A percentile compares a stretch with the other conserved stretches of the same genome.
Evolutionary conservation across 495 filamentous ascomycete species (phyloP).

Genomic region (Aspergillus nidulans): DNA sequence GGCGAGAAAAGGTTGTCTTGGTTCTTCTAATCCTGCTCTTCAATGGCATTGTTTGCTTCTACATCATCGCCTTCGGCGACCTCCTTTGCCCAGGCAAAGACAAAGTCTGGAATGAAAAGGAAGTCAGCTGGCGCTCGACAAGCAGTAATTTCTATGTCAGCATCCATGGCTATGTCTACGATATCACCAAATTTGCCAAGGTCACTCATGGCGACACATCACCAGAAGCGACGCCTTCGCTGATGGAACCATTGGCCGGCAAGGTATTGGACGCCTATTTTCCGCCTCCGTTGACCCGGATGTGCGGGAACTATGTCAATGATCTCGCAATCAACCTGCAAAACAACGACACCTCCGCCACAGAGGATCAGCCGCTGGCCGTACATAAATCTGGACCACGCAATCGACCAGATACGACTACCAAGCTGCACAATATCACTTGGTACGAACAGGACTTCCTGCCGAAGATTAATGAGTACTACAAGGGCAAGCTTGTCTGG

Average conservation of each 20-base stretch:
- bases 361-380: conserved; percentile 36
- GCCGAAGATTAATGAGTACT: conserved; percentile 76
- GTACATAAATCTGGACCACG: conserved; percentile 65
- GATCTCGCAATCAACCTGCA: conserved; percentile 47
- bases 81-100: conserved; percentile 87
- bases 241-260: conserved; percentile 75
- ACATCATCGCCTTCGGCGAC: conserved; percentile 81
- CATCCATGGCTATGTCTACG: conserved; percentile 85
- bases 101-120: conserved; percentile 76
- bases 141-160: conserved; percentile 82
- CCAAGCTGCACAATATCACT: conserved; percentile 52
- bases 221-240: conserved; percentile 53
- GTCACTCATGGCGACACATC: conserved; percentile 70
- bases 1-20: conserved; percentile 90
- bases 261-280: conserved; percentile 81
- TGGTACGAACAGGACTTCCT: conserved; percentile 78
- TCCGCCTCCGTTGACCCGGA: conserved; percentile 66
- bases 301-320: conserved; percentile 64
- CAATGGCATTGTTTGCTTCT: conserved; percentile 85
- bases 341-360: conserved; percentile 57
- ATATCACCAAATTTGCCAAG: conserved; percentile 83
- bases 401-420: conserved; percentile 45
- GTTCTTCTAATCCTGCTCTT: conserved; percentile 74
- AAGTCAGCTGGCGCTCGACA: conserved; percentile 68
- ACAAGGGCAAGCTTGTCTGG: conserved; percentile 83